Conservation (phyloP, 73 alveolate species). For the Tetrahymena malaccensis region DNA sequence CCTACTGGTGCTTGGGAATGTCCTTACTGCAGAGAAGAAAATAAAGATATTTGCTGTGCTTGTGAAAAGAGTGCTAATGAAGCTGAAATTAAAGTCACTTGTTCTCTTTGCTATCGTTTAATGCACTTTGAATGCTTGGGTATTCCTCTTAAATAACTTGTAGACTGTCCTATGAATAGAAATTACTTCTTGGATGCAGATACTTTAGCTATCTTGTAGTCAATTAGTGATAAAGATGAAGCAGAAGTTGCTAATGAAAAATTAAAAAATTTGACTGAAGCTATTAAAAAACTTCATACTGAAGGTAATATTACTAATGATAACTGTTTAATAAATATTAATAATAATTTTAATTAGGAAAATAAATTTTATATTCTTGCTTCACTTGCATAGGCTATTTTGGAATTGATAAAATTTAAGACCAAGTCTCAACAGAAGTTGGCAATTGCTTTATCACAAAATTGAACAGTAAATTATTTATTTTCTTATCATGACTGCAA, state of each 20-base stretch:
- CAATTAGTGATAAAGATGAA: background rate
- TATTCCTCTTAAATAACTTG: slow-evolving; percentile 23
- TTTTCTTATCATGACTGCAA: no score
- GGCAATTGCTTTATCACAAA: background rate
- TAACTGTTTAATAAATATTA: background rate
- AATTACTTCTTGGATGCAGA: slow-evolving; percentile 3
- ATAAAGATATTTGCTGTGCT: slow-evolving; percentile 13
- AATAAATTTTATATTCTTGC: background rate
- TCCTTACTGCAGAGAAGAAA: slow-evolving; percentile 28
- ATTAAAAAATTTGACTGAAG: background rate
- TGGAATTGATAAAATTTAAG: background rate
- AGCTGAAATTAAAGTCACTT: slow-evolving; percentile 7
- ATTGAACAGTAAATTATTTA: background rate
- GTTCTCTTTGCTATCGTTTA: slow-evolving; percentile 10
- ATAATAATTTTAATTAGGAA: background rate
- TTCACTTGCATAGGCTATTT: background rate
- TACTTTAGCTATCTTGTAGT: background rate
- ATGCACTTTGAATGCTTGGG: slow-evolving; percentile 37
- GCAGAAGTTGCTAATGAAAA: background rate
- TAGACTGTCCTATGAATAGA: slow-evolving; percentile 28
- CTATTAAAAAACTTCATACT: background rate
- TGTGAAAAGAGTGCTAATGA: slow-evolving; percentile 8
- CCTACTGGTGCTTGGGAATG: slow-evolving; percentile 53
- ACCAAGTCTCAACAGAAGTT: background rate
- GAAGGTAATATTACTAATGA: background rate